A percentile compares a stretch with the other conserved stretches of the same genome.
Evolutionary conservation across 192 early-diverging fungal genomes (phyloP).

Genomic region (Jimgerdemannia lactiflua): DNA sequence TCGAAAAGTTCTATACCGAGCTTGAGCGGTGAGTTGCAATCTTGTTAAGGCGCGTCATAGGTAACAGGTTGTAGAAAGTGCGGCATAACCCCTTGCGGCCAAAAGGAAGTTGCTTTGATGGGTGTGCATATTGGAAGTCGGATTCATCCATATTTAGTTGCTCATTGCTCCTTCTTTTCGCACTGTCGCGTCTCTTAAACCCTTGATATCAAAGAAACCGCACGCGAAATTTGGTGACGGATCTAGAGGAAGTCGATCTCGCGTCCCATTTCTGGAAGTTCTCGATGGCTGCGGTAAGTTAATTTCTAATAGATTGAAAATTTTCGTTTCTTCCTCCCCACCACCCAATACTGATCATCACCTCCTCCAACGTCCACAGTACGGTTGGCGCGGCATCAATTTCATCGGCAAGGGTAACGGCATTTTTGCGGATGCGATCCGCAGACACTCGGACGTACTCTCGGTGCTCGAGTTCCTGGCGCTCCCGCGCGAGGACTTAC

Average conservation of each 20-base stretch:
- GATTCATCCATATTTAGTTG: too few relatives aligned
- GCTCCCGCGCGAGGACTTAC: constrained; percentile 57
- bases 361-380: not conserved
- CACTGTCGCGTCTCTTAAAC: not conserved
- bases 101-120: too few relatives aligned
- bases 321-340: not conserved
- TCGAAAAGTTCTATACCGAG: constrained; percentile 61
- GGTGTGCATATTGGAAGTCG: too few relatives aligned
- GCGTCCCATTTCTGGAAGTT: constrained; percentile 39
- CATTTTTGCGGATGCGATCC: constrained; percentile 59
- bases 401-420: constrained; percentile 71
- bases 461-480: constrained; percentile 61
- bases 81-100: too few relatives aligned
- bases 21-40: constrained; percentile 13
- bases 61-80: too few relatives aligned
- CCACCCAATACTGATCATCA: not conserved
- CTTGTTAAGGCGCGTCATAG: too few relatives aligned
- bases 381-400: constrained; percentile 70
- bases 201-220: constrained; percentile 11
- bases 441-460: constrained; percentile 61
- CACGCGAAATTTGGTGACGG: constrained; percentile 33
- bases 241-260: constrained; percentile 25
- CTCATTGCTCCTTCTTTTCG: too few relatives aligned
- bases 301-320: not conserved
- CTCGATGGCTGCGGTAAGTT: constrained; percentile 40